Evolutionary conservation across 768 basidiomycete genomes (phyloP).

Genomic region (Mycena filopes): DNA sequence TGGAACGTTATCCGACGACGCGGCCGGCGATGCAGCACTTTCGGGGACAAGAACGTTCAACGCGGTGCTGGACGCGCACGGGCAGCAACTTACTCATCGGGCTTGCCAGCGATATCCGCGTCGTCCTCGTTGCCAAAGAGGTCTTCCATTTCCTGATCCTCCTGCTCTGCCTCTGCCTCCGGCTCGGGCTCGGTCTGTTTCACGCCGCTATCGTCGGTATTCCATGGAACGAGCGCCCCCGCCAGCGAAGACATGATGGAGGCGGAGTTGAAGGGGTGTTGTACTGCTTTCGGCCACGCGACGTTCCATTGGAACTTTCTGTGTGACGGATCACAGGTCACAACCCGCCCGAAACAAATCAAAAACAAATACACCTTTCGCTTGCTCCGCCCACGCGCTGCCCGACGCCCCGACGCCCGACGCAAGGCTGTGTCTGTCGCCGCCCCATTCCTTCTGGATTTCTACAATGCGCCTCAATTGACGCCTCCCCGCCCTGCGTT

Average conservation of each 20-base stretch:
- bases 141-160: slow-evolving; percentile 76
- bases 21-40: slow-evolving; percentile 55
- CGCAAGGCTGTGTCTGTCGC: slow-evolving; percentile 17
- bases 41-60: slow-evolving; percentile 33
- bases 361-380: slow-evolving; percentile 16
- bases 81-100: slow-evolving; percentile 55
- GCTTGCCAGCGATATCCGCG: slow-evolving; percentile 58
- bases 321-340: slow-evolving; percentile 11
- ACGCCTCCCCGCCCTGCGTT: slow-evolving; percentile 12
- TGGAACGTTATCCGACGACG: slow-evolving; percentile 72
- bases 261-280: neutral
- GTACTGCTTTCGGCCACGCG: slow-evolving; percentile 3
- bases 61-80: slow-evolving; percentile 23
- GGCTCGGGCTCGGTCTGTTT: slow-evolving; percentile 40
- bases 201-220: slow-evolving; percentile 33
- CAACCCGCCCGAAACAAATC: no score
- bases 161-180: slow-evolving; percentile 45
- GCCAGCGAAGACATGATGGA: slow-evolving; percentile 68
- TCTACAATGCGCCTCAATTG: neutral
- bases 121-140: slow-evolving; percentile 85
- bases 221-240: slow-evolving; percentile 66
- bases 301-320: neutral
- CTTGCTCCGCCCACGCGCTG: neutral
- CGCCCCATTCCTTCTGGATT: slow-evolving; percentile 19
- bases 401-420: slow-evolving; percentile 27